These are phyloP conservation scores for Adiantum capillusveneris DNA, from an alignment of 75 land plant species.

Conservation along the genomic window DNA sequence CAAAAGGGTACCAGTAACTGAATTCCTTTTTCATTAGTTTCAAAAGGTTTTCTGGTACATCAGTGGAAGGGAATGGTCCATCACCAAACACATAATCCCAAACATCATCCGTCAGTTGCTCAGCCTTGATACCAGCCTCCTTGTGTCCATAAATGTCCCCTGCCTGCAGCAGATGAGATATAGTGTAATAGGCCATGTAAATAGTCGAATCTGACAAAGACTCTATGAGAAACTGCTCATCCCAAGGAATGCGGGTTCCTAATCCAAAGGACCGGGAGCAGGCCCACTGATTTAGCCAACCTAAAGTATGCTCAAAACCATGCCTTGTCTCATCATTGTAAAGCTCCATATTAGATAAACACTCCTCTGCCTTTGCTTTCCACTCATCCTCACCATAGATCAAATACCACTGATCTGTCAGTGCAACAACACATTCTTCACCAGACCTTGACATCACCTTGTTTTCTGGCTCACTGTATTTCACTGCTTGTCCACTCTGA, in stretches of 20 bases:
- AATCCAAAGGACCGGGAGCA: constrained; percentile 91
- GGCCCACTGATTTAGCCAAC: constrained; percentile 95
- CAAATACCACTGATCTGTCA: constrained; percentile 94
- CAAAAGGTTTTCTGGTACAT: constrained; percentile 42
- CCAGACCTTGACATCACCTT: constrained; percentile 89
- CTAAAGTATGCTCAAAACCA: constrained; percentile 78
- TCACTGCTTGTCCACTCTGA: constrained; percentile 49
- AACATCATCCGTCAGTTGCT: constrained; percentile 73
- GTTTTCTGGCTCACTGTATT: constrained; percentile 90
- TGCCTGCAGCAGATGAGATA: constrained; percentile 65
- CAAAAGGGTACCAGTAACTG: constrained; percentile 91
- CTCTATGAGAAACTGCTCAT: constrained; percentile 74
- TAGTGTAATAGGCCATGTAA: constrained; percentile 91
- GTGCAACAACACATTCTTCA: constrained; percentile 92
- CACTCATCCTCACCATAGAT: constrained; percentile 79
- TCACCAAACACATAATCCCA: constrained; percentile 71
- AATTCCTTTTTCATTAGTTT: constrained; percentile 73
- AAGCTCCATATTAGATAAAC: constrained; percentile 59
- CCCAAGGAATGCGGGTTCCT: constrained; percentile 89
- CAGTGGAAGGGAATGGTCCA: constrained; percentile 44
- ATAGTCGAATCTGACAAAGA: constrained; percentile 86
- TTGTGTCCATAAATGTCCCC: constrained; percentile 64
- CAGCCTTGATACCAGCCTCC: constrained; percentile 30
- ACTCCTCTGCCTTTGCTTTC: constrained; percentile 54
- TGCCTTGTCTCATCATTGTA: constrained; percentile 55